phyloP scores from a whole-genome alignment of 2,329 filamentous ascomycete genomes.

The Fusarium virguliforme region DNA sequence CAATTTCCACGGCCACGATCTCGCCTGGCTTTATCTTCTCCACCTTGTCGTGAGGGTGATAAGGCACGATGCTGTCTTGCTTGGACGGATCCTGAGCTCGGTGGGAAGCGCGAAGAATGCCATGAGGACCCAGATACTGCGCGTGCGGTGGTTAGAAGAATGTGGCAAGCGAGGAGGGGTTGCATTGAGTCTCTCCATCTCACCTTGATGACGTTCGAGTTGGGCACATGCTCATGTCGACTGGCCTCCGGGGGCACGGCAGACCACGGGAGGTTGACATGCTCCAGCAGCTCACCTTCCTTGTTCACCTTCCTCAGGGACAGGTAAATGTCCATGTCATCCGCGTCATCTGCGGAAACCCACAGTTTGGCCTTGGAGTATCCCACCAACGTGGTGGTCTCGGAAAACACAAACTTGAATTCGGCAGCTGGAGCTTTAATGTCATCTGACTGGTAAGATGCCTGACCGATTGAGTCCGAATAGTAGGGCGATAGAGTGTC shows the following conservation, averaged over 20 bases:
- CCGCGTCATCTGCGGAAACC: not conserved
- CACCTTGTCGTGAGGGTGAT: not conserved
- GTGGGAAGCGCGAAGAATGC: not conserved
- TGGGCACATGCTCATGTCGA: not conserved
- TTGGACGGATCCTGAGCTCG: not conserved
- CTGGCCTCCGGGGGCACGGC: not conserved
- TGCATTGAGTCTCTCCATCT: too few relatives aligned
- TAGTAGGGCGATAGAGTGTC: too few relatives aligned
- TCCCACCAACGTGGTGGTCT: not conserved
- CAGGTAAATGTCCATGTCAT: conserved; percentile 2
- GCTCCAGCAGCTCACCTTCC: conserved; percentile 1
- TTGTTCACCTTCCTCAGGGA: conserved; percentile 7
- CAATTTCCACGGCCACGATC: not conserved
- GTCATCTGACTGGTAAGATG: not conserved
- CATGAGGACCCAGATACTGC: not conserved
- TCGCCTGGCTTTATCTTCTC: not conserved
- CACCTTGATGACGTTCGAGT: not conserved
- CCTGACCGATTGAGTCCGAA: too few relatives aligned
- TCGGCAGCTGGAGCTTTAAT: not conserved
- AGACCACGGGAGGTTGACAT: conserved; percentile 1
- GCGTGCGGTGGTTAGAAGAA: too few relatives aligned
- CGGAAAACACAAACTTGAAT: not conserved
- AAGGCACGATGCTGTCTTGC: not conserved
- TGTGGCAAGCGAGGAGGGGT: too few relatives aligned
- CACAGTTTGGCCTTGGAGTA: conserved; percentile 11